phyloP scores from a whole-genome alignment of 306 rosid genomes.

The Sechiopsis laciniata region DNA sequence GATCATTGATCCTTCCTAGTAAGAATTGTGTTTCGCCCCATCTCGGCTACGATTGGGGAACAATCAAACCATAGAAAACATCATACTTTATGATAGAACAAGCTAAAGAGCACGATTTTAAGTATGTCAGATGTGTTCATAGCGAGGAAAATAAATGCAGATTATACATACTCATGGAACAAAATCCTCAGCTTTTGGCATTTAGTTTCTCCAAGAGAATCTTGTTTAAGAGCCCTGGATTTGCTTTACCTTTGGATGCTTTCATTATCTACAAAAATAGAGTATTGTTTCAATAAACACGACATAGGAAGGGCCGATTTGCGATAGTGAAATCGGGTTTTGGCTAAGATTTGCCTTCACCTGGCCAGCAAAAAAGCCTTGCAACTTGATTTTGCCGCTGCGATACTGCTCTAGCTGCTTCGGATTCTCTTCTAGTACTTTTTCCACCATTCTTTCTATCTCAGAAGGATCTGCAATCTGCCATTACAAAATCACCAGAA shows the following conservation, averaged over 20 bases:
- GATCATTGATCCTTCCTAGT: background rate
- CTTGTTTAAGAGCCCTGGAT: slow-evolving; percentile 77
- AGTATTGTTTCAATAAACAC: slow-evolving; percentile 8
- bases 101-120: background rate
- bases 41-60: background rate
- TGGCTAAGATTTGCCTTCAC: slow-evolving; percentile 34
- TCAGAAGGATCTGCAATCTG: slow-evolving; percentile 78
- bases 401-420: slow-evolving; percentile 82
- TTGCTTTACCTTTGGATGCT: slow-evolving; percentile 90
- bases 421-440: slow-evolving; percentile 75
- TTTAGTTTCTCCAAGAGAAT: slow-evolving; percentile 73
- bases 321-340: background rate
- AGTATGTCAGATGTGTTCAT: background rate
- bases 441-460: slow-evolving; percentile 76
- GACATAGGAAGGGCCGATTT: background rate
- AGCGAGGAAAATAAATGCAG: background rate
- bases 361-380: slow-evolving; percentile 91
- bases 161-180: background rate
- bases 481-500: slow-evolving; percentile 13
- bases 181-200: slow-evolving; percentile 47
- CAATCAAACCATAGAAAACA: background rate
- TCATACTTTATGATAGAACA: background rate
- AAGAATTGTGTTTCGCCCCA: background rate
- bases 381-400: slow-evolving; percentile 76
- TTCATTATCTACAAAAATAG: slow-evolving; percentile 61